Percentiles rank a stretch among this genome's conserved stretches.
These are phyloP conservation scores for Globisporangium sylvaticum DNA, from an alignment of 352 stramenopile genomes.

Conservation along the genomic window DNA sequence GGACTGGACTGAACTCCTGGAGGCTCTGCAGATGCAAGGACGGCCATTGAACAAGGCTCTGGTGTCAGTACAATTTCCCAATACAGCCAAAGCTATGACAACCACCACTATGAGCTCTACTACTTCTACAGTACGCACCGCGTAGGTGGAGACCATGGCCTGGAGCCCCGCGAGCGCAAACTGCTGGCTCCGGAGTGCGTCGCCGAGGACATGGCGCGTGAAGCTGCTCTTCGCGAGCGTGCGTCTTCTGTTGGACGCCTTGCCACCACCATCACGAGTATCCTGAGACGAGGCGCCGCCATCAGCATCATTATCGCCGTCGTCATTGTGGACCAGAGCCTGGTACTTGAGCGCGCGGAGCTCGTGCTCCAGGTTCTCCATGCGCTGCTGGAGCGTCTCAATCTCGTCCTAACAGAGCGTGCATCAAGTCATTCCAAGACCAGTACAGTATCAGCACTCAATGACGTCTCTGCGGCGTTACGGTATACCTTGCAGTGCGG, in stretches of 20 bases:
- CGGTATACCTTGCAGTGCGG: too few relatives aligned
- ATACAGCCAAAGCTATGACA: too few relatives aligned
- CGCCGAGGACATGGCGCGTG: conserved; percentile 2
- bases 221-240: conserved; percentile 4
- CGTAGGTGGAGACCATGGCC: conserved; percentile 9
- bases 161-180: conserved; percentile 9
- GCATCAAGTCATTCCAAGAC: too few relatives aligned
- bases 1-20: conserved; percentile 32
- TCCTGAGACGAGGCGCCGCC: neutral
- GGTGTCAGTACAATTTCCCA: too few relatives aligned
- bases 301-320: neutral
- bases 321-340: neutral
- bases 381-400: conserved; percentile 1
- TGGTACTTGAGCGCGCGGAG: conserved; percentile 15
- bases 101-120: too few relatives aligned
- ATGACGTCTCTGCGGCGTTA: too few relatives aligned
- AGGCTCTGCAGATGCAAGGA: conserved; percentile 17
- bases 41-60: neutral
- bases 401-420: conserved; percentile 10
- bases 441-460: neutral
- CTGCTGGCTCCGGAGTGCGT: conserved; percentile 12
- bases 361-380: conserved; percentile 8
- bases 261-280: too few relatives aligned
- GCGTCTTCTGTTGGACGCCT: neutral
- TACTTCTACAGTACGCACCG: neutral